Base-by-base conservation (phyloP, 1,284 basidiomycete genomes). In the Cutaneotrichosporon daszewskae region DNA sequence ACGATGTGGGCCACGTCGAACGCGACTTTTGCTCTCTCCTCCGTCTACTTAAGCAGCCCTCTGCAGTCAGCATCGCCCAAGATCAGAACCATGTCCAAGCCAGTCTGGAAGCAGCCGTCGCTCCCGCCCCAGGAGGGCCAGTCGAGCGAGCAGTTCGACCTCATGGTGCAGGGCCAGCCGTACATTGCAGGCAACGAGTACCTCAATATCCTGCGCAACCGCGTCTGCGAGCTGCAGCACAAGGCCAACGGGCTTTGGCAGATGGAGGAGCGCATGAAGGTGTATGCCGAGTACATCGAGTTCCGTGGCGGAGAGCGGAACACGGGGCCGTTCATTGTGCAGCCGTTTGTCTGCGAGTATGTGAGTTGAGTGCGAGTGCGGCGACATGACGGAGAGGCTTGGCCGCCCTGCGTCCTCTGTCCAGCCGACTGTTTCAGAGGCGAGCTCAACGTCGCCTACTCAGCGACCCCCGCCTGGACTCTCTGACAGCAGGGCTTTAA, bases 401-500 rank as follows among this genome's bases (percentile, higher is more conserved):
- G 9, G 8, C 13, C 25, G 25, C 9, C 9, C 9, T 9, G 13
- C 9, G 25, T 8, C 25, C 25, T 13, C 25, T 9, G 25, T 26
- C 25, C 25, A 26, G 9, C 25, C 13, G 25, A 26, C 25, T 8
- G 25, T 9, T 26, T 8, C 9, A 26, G 9, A 26, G n/a, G n/a
- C n/a, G n/a, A n/a, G n/a, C n/a, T n/a, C n/a, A n/a, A n/a, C n/a
- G n/a, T n/a, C n/a, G n/a, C n/a, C n/a, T n/a, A n/a, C n/a, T n/a
- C n/a, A n/a, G n/a, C n/a, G n/a, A n/a, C n/a, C n/a, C n/a, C n/a
- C n/a, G n/a, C n/a, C n/a, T n/a, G n/a, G n/a, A n/a, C n/a, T n/a
- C n/a, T n/a, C 48, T 45, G 10, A 47, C 26, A 3, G 5, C 38
- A 68, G 69, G 67, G 69, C 16, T 69, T 67, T 51, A 70, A 70